These are phyloP conservation scores for Pseudogymnoascus sp. DNA, from an alignment of 2,329 filamentous ascomycete species.

Conservation along the genomic window DNA sequence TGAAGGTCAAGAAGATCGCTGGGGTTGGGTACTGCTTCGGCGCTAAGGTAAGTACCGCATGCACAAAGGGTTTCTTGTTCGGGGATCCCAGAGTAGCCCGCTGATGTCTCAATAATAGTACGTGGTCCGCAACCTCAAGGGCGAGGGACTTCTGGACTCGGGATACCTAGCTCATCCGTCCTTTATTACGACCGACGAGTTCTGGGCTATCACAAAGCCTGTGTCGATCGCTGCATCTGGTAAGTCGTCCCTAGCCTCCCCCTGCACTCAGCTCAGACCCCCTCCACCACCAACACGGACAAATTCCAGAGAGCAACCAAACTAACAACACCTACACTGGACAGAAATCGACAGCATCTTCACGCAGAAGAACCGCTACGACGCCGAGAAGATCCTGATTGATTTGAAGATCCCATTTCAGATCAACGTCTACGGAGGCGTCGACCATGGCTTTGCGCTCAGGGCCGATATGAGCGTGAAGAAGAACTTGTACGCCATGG, in stretches of 20 bases:
- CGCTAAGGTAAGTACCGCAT: constrained; percentile 68
- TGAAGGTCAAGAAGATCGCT: constrained; percentile 51
- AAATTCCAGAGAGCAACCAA: background rate
- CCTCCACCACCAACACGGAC: background rate
- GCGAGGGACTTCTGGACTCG: background rate
- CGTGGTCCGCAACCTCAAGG: background rate
- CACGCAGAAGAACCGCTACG: constrained; percentile 54
- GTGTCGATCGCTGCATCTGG: constrained; percentile 53
- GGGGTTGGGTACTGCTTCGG: constrained; percentile 71
- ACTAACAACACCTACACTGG: background rate
- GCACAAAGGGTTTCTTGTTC: constrained; percentile 45
- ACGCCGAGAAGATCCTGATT: constrained; percentile 54
- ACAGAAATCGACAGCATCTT: constrained; percentile 59
- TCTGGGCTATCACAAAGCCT: constrained; percentile 56
- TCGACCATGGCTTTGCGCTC: constrained; percentile 69
- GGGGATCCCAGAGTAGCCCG: background rate
- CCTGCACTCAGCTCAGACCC: background rate
- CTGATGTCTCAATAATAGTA: background rate
- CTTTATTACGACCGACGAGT: constrained; percentile 62
- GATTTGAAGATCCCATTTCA: constrained; percentile 52
- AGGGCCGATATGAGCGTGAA: constrained; percentile 55
- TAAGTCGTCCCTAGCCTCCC: background rate
- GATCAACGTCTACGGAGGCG: constrained; percentile 66
- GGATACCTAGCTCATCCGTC: constrained; percentile 74
- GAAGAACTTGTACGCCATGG: constrained; percentile 62